phyloP scores from a whole-genome alignment of 192 early-diverging fungal species.

The Coemansia sp. region DNA sequence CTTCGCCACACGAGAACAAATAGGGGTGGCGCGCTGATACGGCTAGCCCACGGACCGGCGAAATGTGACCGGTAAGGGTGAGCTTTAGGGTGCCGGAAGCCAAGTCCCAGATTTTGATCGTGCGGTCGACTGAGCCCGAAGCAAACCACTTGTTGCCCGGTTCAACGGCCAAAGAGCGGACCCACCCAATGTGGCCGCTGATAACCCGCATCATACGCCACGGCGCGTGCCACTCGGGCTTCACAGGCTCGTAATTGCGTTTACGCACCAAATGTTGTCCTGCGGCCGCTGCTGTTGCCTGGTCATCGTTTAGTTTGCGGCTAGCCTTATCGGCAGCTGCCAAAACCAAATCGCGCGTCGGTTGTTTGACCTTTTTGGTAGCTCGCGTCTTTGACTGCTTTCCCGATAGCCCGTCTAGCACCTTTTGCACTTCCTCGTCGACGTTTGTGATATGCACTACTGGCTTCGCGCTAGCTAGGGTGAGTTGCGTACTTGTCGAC shows the following conservation, averaged over 20 bases:
- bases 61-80: slow-evolving; percentile 96
- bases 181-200: slow-evolving; percentile 97
- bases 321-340: slow-evolving; percentile 26
- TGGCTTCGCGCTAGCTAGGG: neutral
- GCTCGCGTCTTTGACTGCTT: slow-evolving; percentile 24
- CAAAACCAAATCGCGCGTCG: slow-evolving; percentile 33
- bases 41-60: slow-evolving; percentile 90
- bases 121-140: slow-evolving; percentile 95
- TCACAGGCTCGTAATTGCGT: slow-evolving; percentile 44
- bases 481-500: neutral
- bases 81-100: slow-evolving; percentile 95
- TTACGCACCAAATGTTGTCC: slow-evolving; percentile 53
- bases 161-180: slow-evolving; percentile 89
- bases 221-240: slow-evolving; percentile 96
- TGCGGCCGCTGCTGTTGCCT: slow-evolving; percentile 18
- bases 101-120: slow-evolving; percentile 99
- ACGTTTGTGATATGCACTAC: slow-evolving; percentile 14
- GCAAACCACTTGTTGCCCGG: slow-evolving; percentile 98
- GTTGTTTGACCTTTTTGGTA: slow-evolving; percentile 30
- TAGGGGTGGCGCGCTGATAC: slow-evolving; percentile 96
- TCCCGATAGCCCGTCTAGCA: slow-evolving; percentile 37
- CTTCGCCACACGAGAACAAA: slow-evolving; percentile 95
- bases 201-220: slow-evolving; percentile 96
- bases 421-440: slow-evolving; percentile 41
- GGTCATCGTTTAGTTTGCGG: neutral